Evolutionary conservation across 345 rosid genomes (phyloP), one percentile per base, ranked within the genome.

Genomic region (Populus tremula): DNA sequence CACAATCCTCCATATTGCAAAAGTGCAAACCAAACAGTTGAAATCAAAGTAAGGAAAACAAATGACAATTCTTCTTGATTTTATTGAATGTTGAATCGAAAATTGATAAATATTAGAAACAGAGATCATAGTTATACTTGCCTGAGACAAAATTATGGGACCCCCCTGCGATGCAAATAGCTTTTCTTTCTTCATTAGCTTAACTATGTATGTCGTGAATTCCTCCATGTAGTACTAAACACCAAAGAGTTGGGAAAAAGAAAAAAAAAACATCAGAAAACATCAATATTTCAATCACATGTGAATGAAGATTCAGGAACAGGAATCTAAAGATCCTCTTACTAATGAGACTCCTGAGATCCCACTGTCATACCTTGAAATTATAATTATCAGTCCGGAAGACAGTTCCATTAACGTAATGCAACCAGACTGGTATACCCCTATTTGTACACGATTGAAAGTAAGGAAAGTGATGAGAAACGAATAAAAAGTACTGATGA

Each of bases 131-230:
- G 29, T 72, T 63, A 25, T 54, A 67, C 86, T 88, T 85, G 78
- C 99, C 96, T 96, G 99, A 69, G 99, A 83, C 82, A 96, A 80
- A 86, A 96, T 93, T 75, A 96, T 93, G 62, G 99, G 98, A 79
- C 99, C 99, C 70, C 70, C 99, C 71, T 93, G 99, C 14, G 93
- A 89, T 78, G 96, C 94, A 75, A 93, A 96, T 79, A 96, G 92
- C 87, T 92, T 92, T 87, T 96, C 97, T 73, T 85, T 75, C 87
- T 91, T 91, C 98, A 93, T 88, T 73, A 92, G 82, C 78, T 92
- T 79, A 62, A 96, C 98, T 53, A 92, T 92, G 78, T 78, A 77
- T 2, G 94, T 89, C 56, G 82, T 83, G 93, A 96, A 96, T 75
- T 81, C 91, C 84, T 92, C 85, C 99, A 96, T 96, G 83, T 93